Conservation (phyloP, 23 red algal species). For the Cyanidiococcus yangmingshanensis region DNA sequence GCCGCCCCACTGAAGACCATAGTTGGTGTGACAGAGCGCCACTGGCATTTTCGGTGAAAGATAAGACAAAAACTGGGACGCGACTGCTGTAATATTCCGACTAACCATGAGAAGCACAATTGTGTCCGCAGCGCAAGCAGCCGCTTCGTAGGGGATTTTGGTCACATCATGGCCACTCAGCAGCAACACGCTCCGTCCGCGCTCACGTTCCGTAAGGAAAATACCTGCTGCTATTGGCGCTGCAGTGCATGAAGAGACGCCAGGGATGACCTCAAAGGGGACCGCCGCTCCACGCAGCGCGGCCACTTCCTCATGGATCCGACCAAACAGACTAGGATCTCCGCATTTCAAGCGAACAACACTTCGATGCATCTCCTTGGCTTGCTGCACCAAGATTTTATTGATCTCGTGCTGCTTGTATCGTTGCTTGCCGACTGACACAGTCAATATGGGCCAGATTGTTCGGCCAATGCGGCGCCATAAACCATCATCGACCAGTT, state of each 20-base stretch:
- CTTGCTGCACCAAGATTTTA: conserved; percentile 20
- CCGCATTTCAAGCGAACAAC: conserved; percentile 81
- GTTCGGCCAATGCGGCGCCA: neutral
- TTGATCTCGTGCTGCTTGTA: conserved; percentile 56
- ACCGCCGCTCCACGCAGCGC: conserved; percentile 27
- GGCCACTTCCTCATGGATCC: conserved; percentile 55
- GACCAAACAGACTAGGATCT: conserved; percentile 75
- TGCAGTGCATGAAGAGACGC: conserved; percentile 34
- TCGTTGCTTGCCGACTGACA: conserved; percentile 56
- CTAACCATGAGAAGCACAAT: conserved; percentile 5
- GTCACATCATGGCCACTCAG: conserved; percentile 1
- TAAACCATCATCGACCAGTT: neutral
- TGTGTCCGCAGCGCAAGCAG: neutral
- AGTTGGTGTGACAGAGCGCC: neutral
- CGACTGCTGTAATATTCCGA: neutral
- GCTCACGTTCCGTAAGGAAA: conserved; percentile 4
- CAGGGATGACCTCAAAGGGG: conserved; percentile 6
- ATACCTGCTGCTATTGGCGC: conserved; percentile 52
- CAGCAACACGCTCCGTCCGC: neutral
- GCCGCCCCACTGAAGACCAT: conserved; percentile 2
- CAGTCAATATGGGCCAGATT: conserved; percentile 22
- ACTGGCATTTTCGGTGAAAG: conserved; percentile 4
- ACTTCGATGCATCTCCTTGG: neutral
- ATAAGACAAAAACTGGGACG: neutral
- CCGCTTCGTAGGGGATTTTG: neutral